phyloP scores from a whole-genome alignment of 1,284 basidiomycete genomes.

The Grifola frondosa region DNA sequence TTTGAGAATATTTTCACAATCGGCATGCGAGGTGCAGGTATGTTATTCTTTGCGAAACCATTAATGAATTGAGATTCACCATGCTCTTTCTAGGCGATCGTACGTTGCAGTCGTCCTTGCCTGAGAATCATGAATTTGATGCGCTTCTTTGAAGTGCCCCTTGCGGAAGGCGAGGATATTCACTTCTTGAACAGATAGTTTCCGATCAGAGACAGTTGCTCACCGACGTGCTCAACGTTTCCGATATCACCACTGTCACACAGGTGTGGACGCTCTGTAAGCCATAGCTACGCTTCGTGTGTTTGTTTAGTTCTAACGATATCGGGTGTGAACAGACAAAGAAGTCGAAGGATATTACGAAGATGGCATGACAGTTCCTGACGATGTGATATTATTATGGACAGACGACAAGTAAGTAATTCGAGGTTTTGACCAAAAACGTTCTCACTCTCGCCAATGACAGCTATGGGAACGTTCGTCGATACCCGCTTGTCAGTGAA shows the following conservation, averaged over 20 bases:
- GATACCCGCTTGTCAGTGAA: slow-evolving; percentile 51
- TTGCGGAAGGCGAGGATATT: slow-evolving; percentile 50
- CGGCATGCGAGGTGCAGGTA: slow-evolving; percentile 66
- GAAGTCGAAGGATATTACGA: slow-evolving; percentile 72
- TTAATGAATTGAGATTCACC: slow-evolving; percentile 18
- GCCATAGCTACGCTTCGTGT: slow-evolving; percentile 20
- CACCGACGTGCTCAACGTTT: slow-evolving; percentile 49
- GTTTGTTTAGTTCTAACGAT: neutral
- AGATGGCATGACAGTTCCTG: slow-evolving; percentile 53
- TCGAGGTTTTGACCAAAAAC: no score
- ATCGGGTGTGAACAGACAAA: slow-evolving; percentile 44
- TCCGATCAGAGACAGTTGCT: slow-evolving; percentile 64
- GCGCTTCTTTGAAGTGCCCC: slow-evolving; percentile 56
- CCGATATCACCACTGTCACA: slow-evolving; percentile 51
- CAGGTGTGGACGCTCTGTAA: slow-evolving; percentile 67
- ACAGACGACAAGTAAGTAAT: slow-evolving; percentile 59
- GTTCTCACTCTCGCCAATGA: no score
- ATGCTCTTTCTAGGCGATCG: neutral
- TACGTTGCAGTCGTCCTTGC: no score
- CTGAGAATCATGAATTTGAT: no score
- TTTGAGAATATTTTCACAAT: slow-evolving; percentile 63
- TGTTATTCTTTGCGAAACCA: slow-evolving; percentile 20
- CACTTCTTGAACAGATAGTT: slow-evolving; percentile 55
- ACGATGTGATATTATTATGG: slow-evolving; percentile 60
- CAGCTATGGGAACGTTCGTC: slow-evolving; percentile 62